Evolutionary conservation across 306 rosid species (phyloP).

Genomic region (Psophocarpus tetragonolobus): DNA sequence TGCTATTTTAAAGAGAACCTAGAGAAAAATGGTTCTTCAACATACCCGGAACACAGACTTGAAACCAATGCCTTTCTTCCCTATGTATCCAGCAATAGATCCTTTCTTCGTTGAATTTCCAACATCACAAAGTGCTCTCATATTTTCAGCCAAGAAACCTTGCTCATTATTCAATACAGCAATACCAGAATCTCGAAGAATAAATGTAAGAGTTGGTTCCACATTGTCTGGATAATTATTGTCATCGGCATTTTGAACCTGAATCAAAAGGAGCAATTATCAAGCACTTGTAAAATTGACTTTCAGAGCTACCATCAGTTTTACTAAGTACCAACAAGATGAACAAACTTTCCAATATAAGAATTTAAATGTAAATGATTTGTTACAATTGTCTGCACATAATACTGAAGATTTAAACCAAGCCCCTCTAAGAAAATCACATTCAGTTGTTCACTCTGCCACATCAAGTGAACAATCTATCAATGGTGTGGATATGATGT

Average conservation of each 20-base stretch:
- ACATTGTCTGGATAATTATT: slow-evolving; percentile 71
- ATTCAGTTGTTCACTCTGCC: neutral
- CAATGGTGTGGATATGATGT: neutral
- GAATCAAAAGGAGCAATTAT: slow-evolving; percentile 43
- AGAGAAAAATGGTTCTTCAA: neutral
- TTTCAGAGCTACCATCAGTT: slow-evolving; percentile 18
- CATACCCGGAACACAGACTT: slow-evolving; percentile 97
- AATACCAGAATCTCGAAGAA: slow-evolving; percentile 77
- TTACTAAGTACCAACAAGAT: slow-evolving; percentile 13
- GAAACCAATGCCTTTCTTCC: slow-evolving; percentile 97
- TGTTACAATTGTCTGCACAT: neutral
- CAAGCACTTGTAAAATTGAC: slow-evolving; percentile 23
- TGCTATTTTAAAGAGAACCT: slow-evolving; percentile 1
- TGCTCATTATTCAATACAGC: slow-evolving; percentile 83
- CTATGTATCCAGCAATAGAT: slow-evolving; percentile 86
- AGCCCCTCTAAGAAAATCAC: neutral
- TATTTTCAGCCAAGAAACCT: slow-evolving; percentile 84
- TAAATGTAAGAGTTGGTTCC: slow-evolving; percentile 86
- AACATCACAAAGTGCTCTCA: slow-evolving; percentile 94
- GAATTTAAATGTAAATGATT: neutral
- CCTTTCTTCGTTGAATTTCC: slow-evolving; percentile 97
- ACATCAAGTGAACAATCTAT: neutral
- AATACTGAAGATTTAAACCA: neutral
- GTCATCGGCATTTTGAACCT: slow-evolving; percentile 99
- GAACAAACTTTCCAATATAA: slow-evolving; percentile 4